Evolutionary conservation across 2,329 filamentous ascomycete species (phyloP).

Genomic region (Exophiala oligosperma): DNA sequence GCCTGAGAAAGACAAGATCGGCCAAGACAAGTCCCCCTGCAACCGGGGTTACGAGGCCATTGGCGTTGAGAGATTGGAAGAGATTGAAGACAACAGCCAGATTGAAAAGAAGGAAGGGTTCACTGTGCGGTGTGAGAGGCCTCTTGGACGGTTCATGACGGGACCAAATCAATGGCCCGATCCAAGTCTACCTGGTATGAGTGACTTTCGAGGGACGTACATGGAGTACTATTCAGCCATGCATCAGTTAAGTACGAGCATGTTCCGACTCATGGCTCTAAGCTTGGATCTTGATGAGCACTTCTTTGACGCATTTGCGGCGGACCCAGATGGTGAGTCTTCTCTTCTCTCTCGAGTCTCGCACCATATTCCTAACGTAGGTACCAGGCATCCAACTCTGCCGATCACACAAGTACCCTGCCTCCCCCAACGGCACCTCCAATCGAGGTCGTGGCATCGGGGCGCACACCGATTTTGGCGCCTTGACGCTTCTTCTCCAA

Average conservation of each 20-base stretch:
- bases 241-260: conserved; percentile 8
- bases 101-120: conserved; percentile 2
- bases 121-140: conserved; percentile 2
- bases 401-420: conserved; percentile 30
- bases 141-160: conserved; percentile 18
- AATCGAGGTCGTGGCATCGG: conserved; percentile 31
- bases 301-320: conserved; percentile 16
- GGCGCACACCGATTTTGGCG: conserved; percentile 44
- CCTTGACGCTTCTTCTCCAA: conserved; percentile 47
- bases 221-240: conserved; percentile 15
- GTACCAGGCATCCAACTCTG: neutral
- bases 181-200: conserved; percentile 1
- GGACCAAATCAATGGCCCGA: conserved; percentile 18
- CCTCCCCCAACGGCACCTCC: conserved; percentile 38
- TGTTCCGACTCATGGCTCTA: conserved; percentile 16
- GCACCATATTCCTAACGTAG: neutral
- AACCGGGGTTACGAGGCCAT: conserved; percentile 2
- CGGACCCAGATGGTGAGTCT: conserved; percentile 14
- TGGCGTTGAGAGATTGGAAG: conserved; percentile 1
- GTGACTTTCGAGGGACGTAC: conserved; percentile 2
- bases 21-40: neutral
- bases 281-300: conserved; percentile 8
- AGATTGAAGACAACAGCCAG: neutral
- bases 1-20: neutral
- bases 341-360: neutral